Conservation (phyloP, 2,329 filamentous ascomycete genomes). For the Epichloe elymi region DNA sequence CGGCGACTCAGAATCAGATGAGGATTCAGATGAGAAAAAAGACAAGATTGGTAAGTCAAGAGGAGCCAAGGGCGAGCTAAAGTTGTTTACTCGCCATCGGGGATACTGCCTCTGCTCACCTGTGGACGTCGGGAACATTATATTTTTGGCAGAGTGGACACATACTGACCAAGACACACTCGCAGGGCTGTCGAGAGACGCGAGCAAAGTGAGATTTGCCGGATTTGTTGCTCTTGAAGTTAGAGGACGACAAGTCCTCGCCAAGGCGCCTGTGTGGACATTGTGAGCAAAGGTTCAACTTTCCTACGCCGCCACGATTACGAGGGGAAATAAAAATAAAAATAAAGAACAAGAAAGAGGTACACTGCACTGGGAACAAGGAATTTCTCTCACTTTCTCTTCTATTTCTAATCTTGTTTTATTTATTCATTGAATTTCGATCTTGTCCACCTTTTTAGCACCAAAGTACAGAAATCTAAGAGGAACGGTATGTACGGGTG, state of each 20-base stretch:
- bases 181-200: conserved; percentile 30
- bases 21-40: conserved; percentile 21
- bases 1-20: conserved; percentile 15
- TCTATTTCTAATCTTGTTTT: background rate
- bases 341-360: background rate
- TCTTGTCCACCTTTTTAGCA: background rate
- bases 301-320: background rate
- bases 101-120: background rate
- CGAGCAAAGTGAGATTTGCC: conserved; percentile 55
- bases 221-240: conserved; percentile 67
- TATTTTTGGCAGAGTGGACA: conserved; percentile 6
- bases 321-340: no score
- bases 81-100: conserved; percentile 23
- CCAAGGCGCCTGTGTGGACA: conserved; percentile 64
- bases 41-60: conserved; percentile 29
- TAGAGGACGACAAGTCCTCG: conserved; percentile 58
- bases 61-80: conserved; percentile 32
- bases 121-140: background rate
- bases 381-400: background rate
- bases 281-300: conserved; percentile 16
- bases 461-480: background rate
- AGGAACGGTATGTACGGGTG: background rate
- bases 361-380: background rate
- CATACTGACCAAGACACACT: conserved; percentile 27
- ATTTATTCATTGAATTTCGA: background rate